Evolutionary conservation across 495 filamentous ascomycete genomes (phyloP).

Genomic region (Xylona heveae): DNA sequence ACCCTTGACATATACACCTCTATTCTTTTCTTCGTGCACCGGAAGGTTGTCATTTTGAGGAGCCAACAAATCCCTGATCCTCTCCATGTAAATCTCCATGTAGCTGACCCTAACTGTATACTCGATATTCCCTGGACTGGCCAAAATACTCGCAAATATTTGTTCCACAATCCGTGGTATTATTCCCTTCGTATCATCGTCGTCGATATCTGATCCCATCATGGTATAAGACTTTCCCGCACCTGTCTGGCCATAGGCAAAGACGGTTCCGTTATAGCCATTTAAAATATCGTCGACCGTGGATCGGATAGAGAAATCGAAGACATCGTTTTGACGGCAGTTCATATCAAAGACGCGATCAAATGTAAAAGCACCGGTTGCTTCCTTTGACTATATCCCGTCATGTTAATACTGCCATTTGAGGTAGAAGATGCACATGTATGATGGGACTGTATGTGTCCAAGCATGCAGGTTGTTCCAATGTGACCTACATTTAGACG

Average conservation of each 20-base stretch:
- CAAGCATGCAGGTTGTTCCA: background rate
- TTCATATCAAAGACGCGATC: slow-evolving; percentile 92
- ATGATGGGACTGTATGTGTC: background rate
- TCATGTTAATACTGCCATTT: background rate
- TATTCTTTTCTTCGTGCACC: slow-evolving; percentile 89
- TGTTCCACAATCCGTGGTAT: slow-evolving; percentile 96
- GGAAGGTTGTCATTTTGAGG: slow-evolving; percentile 92
- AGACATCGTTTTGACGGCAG: slow-evolving; percentile 72
- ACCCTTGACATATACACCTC: slow-evolving; percentile 94
- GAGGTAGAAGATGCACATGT: background rate
- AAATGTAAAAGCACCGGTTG: slow-evolving; percentile 75
- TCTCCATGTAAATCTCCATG: slow-evolving; percentile 99
- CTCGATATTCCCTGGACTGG: slow-evolving; percentile 82
- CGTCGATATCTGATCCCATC: slow-evolving; percentile 96
- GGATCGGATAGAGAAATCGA: slow-evolving; percentile 87
- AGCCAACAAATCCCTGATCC: slow-evolving; percentile 77
- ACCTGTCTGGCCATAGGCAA: slow-evolving; percentile 96
- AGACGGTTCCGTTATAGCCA: slow-evolving; percentile 98
- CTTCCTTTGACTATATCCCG: slow-evolving; percentile 53
- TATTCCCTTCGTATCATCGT: slow-evolving; percentile 72
- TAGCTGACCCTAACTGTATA: slow-evolving; percentile 96
- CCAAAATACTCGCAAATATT: slow-evolving; percentile 85
- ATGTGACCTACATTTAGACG: slow-evolving; percentile 47
- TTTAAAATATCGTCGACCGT: slow-evolving; percentile 97
- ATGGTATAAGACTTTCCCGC: slow-evolving; percentile 98